phyloP scores from a whole-genome alignment of 164 flowering plant species.

The Sedum album region DNA sequence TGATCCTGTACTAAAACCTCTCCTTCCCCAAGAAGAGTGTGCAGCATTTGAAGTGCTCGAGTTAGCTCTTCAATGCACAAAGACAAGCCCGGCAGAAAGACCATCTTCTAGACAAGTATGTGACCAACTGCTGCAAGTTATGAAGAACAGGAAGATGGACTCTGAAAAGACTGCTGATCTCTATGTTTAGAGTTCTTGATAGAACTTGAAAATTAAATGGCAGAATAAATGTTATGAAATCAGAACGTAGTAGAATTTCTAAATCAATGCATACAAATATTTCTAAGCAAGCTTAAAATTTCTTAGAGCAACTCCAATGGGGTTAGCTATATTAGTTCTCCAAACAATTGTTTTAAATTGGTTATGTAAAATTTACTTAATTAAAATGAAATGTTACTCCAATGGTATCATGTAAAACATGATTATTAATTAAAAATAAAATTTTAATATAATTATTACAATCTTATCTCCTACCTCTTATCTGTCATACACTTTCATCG shows the following conservation, averaged over 20 bases:
- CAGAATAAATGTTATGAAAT: background rate
- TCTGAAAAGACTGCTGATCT: slow-evolving; percentile 28
- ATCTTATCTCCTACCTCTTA: no score
- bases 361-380: no score
- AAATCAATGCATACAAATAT: no score
- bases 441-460: no score
- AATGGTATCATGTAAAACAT: no score
- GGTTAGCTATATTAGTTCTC: no score
- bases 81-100: slow-evolving; percentile 62
- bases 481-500: no score
- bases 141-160: slow-evolving; percentile 30
- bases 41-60: slow-evolving; percentile 70
- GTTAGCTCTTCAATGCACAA: slow-evolving; percentile 78
- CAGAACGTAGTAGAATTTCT: background rate
- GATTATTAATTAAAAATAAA: no score
- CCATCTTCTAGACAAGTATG: slow-evolving; percentile 71
- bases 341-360: no score
- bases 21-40: slow-evolving; percentile 51
- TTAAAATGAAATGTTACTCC: no score
- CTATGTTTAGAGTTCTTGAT: slow-evolving; percentile 10
- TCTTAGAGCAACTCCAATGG: no score
- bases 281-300: no score
- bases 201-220: background rate
- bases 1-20: slow-evolving; percentile 57
- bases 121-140: slow-evolving; percentile 49